Evolutionary conservation across 352 stramenopile genomes (phyloP).

Genomic region (Globisporangium camurandrum): DNA sequence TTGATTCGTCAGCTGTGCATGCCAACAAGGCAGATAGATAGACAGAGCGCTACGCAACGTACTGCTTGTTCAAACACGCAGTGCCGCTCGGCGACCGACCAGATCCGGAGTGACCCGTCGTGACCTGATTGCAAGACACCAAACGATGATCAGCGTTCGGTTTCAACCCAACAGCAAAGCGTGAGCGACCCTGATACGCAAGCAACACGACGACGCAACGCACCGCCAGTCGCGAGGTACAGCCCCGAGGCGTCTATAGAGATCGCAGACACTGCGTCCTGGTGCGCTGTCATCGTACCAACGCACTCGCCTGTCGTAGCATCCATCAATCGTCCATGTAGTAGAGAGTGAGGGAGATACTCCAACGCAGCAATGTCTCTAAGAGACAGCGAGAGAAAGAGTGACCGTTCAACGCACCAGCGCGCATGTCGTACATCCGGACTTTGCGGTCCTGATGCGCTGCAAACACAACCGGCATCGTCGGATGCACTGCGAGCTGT

Average conservation of each 20-base stretch:
- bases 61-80: slow-evolving; percentile 85
- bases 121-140: slow-evolving; percentile 58
- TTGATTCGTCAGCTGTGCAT: no score
- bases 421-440: slow-evolving; percentile 82
- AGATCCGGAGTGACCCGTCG: slow-evolving; percentile 78
- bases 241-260: slow-evolving; percentile 72
- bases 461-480: slow-evolving; percentile 76
- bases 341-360: no score
- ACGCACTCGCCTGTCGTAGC: slow-evolving; percentile 56
- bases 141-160: no score
- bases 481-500: slow-evolving; percentile 58
- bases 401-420: no score
- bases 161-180: slow-evolving; percentile 4
- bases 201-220: not conserved
- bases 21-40: no score
- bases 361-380: no score
- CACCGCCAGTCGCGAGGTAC: slow-evolving; percentile 70
- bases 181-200: not conserved
- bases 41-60: no score
- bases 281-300: slow-evolving; percentile 63
- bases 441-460: slow-evolving; percentile 80
- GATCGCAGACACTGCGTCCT: slow-evolving; percentile 73
- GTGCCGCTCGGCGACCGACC: slow-evolving; percentile 72
- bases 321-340: not conserved
- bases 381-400: not conserved